Conservation (phyloP, 345 rosid genomes). For the Clarkia xantiana region DNA sequence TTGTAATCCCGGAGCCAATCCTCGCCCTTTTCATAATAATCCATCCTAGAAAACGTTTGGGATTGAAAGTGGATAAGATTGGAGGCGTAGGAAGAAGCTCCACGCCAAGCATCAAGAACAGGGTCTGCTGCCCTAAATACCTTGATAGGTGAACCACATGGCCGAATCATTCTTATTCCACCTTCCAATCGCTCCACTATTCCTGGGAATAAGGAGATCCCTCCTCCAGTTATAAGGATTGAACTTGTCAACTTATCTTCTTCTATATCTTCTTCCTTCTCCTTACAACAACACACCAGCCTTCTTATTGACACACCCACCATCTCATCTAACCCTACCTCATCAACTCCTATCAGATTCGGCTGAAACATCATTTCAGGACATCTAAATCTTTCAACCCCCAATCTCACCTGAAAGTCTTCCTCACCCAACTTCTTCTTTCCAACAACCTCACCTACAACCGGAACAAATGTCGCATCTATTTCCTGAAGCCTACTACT, state of each 20-base stretch:
- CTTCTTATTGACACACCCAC: constrained; percentile 61
- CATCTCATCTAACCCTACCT: constrained; percentile 81
- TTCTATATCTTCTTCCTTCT: constrained; percentile 31
- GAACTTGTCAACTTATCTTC: constrained; percentile 53
- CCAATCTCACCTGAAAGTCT: constrained; percentile 68
- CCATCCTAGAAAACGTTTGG: constrained; percentile 53
- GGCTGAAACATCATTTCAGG: constrained; percentile 75
- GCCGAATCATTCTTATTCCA: constrained; percentile 72
- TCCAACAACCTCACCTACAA: constrained; percentile 46
- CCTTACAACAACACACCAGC: constrained; percentile 31
- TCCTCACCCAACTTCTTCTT: constrained; percentile 49
- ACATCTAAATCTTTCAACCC: constrained; percentile 76
- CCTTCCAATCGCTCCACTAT: constrained; percentile 57
- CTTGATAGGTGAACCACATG: constrained; percentile 54
- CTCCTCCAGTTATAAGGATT: constrained; percentile 70
- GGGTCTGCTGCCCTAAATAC: constrained; percentile 65
- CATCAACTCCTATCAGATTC: constrained; percentile 76
- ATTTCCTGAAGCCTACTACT: constrained; percentile 74
- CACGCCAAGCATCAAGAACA: constrained; percentile 90
- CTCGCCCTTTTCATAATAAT: constrained; percentile 81
- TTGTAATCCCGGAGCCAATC: constrained; percentile 82
- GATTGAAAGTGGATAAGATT: constrained; percentile 30
- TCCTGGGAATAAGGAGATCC: constrained; percentile 55
- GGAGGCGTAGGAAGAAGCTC: constrained; percentile 71
- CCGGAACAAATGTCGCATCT: constrained; percentile 61